Evolutionary conservation across 2,329 filamentous ascomycete species (phyloP).

Genomic region (Gaeumannomyces tritici): DNA sequence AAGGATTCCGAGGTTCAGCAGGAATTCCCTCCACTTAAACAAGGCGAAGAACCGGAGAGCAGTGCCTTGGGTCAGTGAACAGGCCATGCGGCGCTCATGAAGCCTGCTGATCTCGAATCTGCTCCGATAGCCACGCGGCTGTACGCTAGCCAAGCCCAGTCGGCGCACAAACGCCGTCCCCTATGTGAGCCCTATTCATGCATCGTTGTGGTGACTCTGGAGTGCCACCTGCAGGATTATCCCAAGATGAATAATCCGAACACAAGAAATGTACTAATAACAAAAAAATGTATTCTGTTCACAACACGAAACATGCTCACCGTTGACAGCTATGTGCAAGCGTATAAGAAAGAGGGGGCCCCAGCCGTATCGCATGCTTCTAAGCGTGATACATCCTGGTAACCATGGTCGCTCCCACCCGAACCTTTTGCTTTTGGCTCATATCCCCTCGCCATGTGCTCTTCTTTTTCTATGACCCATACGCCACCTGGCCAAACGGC

Average conservation of each 20-base stretch:
- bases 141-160: too few relatives aligned
- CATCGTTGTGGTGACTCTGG: not conserved
- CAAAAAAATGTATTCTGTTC: not conserved
- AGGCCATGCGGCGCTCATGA: not conserved
- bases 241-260: not conserved
- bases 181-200: not conserved
- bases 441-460: not conserved
- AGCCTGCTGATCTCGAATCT: not conserved
- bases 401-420: slow-evolving; percentile 12
- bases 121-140: not conserved
- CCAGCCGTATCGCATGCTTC: slow-evolving; percentile 23
- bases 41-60: slow-evolving; percentile 7
- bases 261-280: not conserved
- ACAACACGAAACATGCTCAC: not conserved
- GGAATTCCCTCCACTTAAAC: slow-evolving; percentile 22
- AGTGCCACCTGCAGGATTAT: not conserved
- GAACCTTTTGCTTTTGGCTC: not conserved
- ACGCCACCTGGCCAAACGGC: slow-evolving; percentile 51
- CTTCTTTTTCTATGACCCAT: slow-evolving; percentile 35
- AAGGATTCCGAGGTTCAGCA: slow-evolving; percentile 15
- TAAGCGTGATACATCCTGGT: slow-evolving; percentile 10
- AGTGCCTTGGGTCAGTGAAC: not conserved
- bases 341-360: slow-evolving; percentile 19
- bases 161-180: not conserved
- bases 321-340: not conserved